Percentiles rank a stretch among this genome's conserved stretches.
Conservation (phyloP, 805 yeast species). For the Scheffersomyces amazonensis region DNA sequence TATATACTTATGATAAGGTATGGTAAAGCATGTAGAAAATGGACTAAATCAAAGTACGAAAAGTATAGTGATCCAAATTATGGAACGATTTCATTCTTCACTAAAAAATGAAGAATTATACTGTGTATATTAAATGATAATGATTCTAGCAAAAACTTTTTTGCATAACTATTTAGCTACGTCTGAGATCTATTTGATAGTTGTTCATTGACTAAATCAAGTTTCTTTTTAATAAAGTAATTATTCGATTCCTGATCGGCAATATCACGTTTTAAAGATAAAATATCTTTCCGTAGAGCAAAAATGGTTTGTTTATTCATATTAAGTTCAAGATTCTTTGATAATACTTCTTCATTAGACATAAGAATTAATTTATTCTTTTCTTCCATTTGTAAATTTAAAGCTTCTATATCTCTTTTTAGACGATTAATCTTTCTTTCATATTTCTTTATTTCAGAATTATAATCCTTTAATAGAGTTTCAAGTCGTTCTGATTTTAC, state of each 20-base stretch:
- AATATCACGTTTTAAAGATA: no score
- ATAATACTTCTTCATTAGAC: conserved; percentile 66
- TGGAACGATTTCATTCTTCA: conserved; percentile 23
- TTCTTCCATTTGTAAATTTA: conserved; percentile 30
- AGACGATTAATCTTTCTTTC: conserved; percentile 15
- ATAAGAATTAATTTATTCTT: conserved; percentile 57
- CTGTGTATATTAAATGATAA: no score
- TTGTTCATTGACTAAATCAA: no score
- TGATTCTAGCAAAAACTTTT: no score
- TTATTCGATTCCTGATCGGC: no score
- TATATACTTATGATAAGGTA: conserved; percentile 17
- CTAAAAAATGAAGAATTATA: conserved; percentile 7
- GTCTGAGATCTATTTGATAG: no score
- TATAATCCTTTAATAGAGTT: conserved; percentile 6
- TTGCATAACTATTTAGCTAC: no score
- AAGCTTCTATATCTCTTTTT: conserved; percentile 15
- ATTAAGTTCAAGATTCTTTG: conserved; percentile 55
- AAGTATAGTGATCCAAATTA: conserved; percentile 14
- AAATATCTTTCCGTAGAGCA: background rate
- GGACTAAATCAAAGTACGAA: conserved; percentile 3
- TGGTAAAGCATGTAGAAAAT: conserved; percentile 21
- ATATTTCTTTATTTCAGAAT: conserved; percentile 10
- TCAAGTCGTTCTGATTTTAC: conserved; percentile 23
- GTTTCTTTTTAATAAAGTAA: no score
- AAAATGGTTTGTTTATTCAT: conserved; percentile 23